Base-by-base conservation (phyloP, 1,284 basidiomycete genomes). In the Sporisorium exsertum region DNA sequence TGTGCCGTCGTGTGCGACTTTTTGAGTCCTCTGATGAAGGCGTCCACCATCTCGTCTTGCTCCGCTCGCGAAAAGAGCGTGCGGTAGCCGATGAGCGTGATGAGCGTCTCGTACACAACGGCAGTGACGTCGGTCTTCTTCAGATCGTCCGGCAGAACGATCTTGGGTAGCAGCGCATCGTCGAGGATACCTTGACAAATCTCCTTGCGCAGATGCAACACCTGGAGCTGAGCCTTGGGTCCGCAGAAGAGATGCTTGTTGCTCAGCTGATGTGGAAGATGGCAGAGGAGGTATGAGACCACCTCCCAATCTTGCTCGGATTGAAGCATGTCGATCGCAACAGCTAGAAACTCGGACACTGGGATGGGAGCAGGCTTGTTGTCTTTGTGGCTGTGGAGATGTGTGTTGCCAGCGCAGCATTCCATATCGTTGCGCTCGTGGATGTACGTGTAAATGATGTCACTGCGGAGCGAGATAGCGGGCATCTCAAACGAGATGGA, bases 211-310 rank as follows among this genome's bases (percentile, higher is more conserved):
- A 99, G 86, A 53, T 87, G 88, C 12, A 90, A 87, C 22, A 97
- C 89, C 22, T 91, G 89, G 13, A 86, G 86, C 16, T 91, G 88
- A 13, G 93, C 91, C 58, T 91, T 90, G 0, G 92, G 93, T 0
- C 97, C 97, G 83, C 95, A 97, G 86, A 97, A 95, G 62, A 97
- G 89, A 83, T 98, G 94, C 86, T 97, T 98, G 89, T 99, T 99
- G 58, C 92, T 89, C 4, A 99, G 89, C 85, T 99, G 95, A 22
- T 91, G 89, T 0, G 97, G 95, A 1, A 99, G 88, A 86, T 96
- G 93, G 82, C 93, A 94, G 2, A 99, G 88, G 5, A 96, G 88
- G 82, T 97, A 99, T 3, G 94, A 94, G 16, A 98, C 88, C 37
- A 99, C 88, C 79, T 99, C 97, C 96, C 97, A 99, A 73, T 93